These are phyloP conservation scores for Phytophthora capsici DNA, from an alignment of 352 stramenopile species.

Conservation along the genomic window DNA sequence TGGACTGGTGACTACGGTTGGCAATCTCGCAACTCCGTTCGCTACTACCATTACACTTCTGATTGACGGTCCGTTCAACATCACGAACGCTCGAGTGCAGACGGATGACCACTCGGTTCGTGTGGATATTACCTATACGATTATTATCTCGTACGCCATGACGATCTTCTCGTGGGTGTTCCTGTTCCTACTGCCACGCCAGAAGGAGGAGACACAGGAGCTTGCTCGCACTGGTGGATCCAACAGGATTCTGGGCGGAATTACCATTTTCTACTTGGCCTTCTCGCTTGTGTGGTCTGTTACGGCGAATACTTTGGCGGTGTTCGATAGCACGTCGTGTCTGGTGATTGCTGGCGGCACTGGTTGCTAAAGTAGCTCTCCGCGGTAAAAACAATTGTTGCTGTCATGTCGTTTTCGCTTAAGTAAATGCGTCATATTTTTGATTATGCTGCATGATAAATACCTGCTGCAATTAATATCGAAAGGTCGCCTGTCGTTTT, in stretches of 20 bases:
- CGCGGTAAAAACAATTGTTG: too few species aligned
- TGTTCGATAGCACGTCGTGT: constrained; percentile 44
- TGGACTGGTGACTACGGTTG: constrained; percentile 42
- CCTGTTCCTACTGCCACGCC: constrained; percentile 34
- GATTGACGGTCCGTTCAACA: constrained; percentile 39
- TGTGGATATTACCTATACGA: constrained; percentile 39
- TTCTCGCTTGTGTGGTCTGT: constrained; percentile 38
- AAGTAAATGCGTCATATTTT: too few species aligned
- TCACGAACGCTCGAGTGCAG: constrained; percentile 40
- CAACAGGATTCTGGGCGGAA: constrained; percentile 32
- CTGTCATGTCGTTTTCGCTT: too few species aligned
- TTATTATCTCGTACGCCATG: constrained; percentile 41
- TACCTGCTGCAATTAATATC: not conserved
- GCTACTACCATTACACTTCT: constrained; percentile 41
- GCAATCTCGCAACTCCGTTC: constrained; percentile 42
- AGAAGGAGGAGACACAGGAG: constrained; percentile 40
- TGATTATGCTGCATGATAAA: not conserved
- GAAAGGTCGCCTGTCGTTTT: not conserved
- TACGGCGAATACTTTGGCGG: constrained; percentile 31
- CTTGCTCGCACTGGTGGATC: constrained; percentile 30
- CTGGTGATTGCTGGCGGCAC: constrained; percentile 39
- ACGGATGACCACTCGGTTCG: constrained; percentile 37
- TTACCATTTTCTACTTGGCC: constrained; percentile 37
- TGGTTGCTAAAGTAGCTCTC: constrained; percentile 31
- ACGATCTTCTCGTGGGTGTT: constrained; percentile 39